Conservation (phyloP, 495 filamentous ascomycete genomes). For the Arthonia radiata region DNA sequence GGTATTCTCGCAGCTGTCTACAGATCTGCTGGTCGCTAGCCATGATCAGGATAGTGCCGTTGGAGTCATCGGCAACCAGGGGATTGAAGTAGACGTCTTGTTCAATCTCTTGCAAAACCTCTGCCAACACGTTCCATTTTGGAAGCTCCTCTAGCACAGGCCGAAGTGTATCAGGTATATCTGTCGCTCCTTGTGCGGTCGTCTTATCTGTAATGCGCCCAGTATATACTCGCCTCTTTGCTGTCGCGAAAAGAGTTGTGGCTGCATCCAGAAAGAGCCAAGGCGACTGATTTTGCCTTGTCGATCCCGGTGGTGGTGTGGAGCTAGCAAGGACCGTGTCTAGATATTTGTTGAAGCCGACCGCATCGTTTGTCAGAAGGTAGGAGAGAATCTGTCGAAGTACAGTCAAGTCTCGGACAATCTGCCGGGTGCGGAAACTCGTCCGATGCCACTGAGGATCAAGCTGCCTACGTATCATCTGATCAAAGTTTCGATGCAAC, state of each 20-base stretch:
- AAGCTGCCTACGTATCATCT: conserved; percentile 65
- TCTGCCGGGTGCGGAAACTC: conserved; percentile 81
- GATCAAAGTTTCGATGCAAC: conserved; percentile 75
- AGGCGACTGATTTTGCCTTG: conserved; percentile 67
- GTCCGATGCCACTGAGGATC: conserved; percentile 95
- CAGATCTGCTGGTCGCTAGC: conserved; percentile 75
- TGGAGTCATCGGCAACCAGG: conserved; percentile 49
- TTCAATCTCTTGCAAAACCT: conserved; percentile 82
- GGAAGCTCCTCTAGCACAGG: conserved; percentile 88
- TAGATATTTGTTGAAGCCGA: conserved; percentile 77
- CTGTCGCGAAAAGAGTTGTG: conserved; percentile 77
- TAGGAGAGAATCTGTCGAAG: conserved; percentile 70
- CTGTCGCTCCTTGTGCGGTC: conserved; percentile 6
- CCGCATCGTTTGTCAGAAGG: conserved; percentile 67
- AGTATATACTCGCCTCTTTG: conserved; percentile 72
- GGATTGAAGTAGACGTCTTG: conserved; percentile 73
- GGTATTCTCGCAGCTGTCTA: conserved; percentile 69
- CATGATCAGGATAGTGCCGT: conserved; percentile 82
- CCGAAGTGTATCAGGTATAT: conserved; percentile 38
- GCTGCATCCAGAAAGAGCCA: conserved; percentile 95
- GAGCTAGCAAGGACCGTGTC: conserved; percentile 86
- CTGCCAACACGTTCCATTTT: conserved; percentile 72
- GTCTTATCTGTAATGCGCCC: conserved; percentile 30
- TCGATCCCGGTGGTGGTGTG: conserved; percentile 68
- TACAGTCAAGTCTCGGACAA: conserved; percentile 68